A percentile compares a stretch with the other conserved stretches of the same genome.
Evolutionary conservation across 371 early-diverging fungal genomes (phyloP).

Genomic region (Syncephalastrum racemosum): DNA sequence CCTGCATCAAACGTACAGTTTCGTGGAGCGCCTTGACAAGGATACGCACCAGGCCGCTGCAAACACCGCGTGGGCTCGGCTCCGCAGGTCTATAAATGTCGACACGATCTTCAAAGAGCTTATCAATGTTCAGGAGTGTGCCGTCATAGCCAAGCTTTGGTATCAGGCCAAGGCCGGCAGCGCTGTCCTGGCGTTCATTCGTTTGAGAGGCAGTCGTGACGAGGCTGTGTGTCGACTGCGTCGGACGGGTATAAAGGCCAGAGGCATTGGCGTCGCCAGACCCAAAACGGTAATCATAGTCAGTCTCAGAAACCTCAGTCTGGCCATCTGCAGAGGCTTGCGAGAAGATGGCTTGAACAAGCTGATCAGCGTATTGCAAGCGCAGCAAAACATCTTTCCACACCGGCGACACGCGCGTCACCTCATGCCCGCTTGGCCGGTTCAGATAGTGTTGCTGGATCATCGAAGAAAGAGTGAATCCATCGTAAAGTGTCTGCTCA

Average conservation of each 20-base stretch:
- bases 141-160: conserved; percentile 28
- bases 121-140: conserved; percentile 63
- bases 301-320: conserved; percentile 18
- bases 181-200: conserved; percentile 6
- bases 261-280: conserved; percentile 4
- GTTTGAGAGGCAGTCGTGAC: conserved; percentile 24
- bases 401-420: conserved; percentile 20
- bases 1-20: conserved; percentile 47
- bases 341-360: conserved; percentile 27
- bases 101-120: conserved; percentile 68
- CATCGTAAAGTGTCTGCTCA: conserved; percentile 36
- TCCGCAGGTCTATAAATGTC: conserved; percentile 65
- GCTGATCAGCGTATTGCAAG: conserved; percentile 24
- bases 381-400: conserved; percentile 21
- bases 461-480: conserved; percentile 19
- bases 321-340: conserved; percentile 11
- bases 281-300: conserved; percentile 24
- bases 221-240: conserved; percentile 32
- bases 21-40: conserved; percentile 65
- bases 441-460: conserved; percentile 27
- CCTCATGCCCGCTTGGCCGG: neutral
- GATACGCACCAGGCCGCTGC: conserved; percentile 53
- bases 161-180: conserved; percentile 19
- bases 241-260: conserved; percentile 14
- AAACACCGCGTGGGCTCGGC: conserved; percentile 48